Base-by-base conservation (phyloP, 2,329 filamentous ascomycete genomes). In the Hypoxylon sp. region DNA sequence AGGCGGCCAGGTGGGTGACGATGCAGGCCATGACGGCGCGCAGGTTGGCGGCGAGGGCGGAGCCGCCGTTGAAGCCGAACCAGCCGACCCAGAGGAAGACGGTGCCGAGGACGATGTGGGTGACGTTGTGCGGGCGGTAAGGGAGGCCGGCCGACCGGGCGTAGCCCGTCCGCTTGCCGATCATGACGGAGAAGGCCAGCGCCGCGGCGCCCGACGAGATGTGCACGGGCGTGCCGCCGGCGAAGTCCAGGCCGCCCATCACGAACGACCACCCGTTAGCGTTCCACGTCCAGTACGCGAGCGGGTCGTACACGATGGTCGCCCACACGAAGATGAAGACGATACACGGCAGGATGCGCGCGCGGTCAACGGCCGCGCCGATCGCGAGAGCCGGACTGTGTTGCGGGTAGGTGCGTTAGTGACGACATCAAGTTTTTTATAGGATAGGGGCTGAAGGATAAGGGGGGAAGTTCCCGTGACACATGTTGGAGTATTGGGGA, bases 31-130 rank as follows among this genome's bases (percentile, higher is more conserved):
- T 94, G 76, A 97, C 84, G 56, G 94, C 91, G 63, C 94, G 91
- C 71, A 97, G 81, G 80, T 95, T 97, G 68, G 92, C 91, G 62
- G 87, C 85, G 44, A 96, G 84, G 1, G 93, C 94, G 3, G 90
- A 86, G 65, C 94, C 94, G 56, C 92, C 93, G 78, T 97, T 97
- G 87, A 97, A 97, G 50, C 94, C 94, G 76, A 97, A 95, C 94
- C 93, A 97, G 61, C 94, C 93, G 47, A 97, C 91, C 94, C 94
- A 97, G 51, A 97, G 84, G 78, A 90, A 85, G 24, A 89, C 85
- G 3, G 91, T 92, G 20, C 91, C 90, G 48, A 93, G 82, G 49
- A 92, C 87, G 68, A 92, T 88, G 70, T 91, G 83, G 60, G 89
- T 91, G 46, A 91, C 88, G 73, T 91, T 92, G 78, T 93, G 90